Evolutionary conservation across 2,329 filamentous ascomycete species (phyloP), one percentile per base, ranked within the genome.

Genomic region (Nigrospora sphaerica): DNA sequence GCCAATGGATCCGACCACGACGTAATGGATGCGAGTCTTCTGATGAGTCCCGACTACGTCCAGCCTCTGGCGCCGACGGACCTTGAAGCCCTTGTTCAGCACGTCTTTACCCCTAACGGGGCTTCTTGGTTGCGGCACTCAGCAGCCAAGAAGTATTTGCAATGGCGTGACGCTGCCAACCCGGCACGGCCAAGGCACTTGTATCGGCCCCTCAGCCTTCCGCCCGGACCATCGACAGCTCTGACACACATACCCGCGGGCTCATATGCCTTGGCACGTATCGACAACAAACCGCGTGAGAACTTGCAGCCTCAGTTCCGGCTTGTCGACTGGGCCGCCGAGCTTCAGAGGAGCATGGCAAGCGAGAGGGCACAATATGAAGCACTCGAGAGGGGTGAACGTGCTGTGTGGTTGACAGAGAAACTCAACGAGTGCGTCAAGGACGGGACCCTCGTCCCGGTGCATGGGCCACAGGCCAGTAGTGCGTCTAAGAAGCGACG

Each of bases 1-100:
- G 78, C 79, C 12, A 73, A 79, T 19, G 80, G 77, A 1, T 78
- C 79, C 18, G 89, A 96, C 57, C 70, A 81, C 49, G 88, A 95
- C 35, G 81, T 77, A 38, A 95, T 97, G 84, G 92, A 97, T 62
- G 92, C 91, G 16, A 95, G 89, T 57, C 73, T 95, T 0, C 75
- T 97, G 16, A 97, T 97, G 92, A 90, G 84, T 46, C 85, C 91
- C 1, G 87, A 93, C 57, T 97, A 96, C 60, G 72, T 93, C 13
- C 85, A 88, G 50, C 92, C 92, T 1, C 73, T 96, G 5, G 68
- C 87, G 3, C 67, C 78, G 1, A 93, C 89, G 10, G 91, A 97
- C 37, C 77, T 97, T 2, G 58, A 65, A 6, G 64, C 69, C 10
- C 72, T 97, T 1, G 78, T 95, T n/a, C 71, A 81, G 10, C 78